phyloP scores from a whole-genome alignment of 495 filamentous ascomycete genomes.

The Podospora australis region DNA sequence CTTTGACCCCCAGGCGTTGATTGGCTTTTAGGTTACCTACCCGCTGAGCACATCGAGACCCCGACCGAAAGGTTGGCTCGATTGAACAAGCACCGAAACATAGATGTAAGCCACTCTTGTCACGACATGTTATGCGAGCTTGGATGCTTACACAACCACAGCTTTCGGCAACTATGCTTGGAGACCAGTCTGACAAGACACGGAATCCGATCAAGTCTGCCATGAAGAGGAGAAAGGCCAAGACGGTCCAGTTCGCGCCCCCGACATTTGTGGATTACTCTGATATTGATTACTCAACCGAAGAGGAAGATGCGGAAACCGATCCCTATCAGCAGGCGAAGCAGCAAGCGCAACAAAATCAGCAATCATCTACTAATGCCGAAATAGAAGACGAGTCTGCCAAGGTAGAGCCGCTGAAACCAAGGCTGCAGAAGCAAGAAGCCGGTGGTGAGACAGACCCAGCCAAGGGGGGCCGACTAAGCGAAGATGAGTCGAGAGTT shows the following conservation, averaged over 20 bases:
- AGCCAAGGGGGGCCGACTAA: slow-evolving; percentile 36
- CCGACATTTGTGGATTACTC: slow-evolving; percentile 89
- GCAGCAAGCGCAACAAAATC: slow-evolving; percentile 29
- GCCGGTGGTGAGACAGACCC: slow-evolving; percentile 42
- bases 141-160: slow-evolving; percentile 30
- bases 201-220: slow-evolving; percentile 87
- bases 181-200: slow-evolving; percentile 81
- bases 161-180: slow-evolving; percentile 91
- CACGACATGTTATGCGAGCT: background rate
- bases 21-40: slow-evolving; percentile 68
- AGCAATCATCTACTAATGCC: slow-evolving; percentile 18
- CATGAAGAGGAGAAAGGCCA: slow-evolving; percentile 78
- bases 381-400: slow-evolving; percentile 41
- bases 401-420: slow-evolving; percentile 44
- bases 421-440: slow-evolving; percentile 37
- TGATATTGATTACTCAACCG: slow-evolving; percentile 80
- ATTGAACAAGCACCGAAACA: slow-evolving; percentile 95
- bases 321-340: slow-evolving; percentile 28
- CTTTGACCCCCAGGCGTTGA: slow-evolving; percentile 8
- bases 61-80: slow-evolving; percentile 90
- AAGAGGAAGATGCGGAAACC: slow-evolving; percentile 63
- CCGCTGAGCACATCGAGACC: slow-evolving; percentile 97
- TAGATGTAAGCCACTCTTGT: slow-evolving; percentile 62
- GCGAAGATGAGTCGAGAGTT: slow-evolving; percentile 58
- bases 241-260: slow-evolving; percentile 80